Conservation (phyloP, 169 alveolate genomes). For the Eimeria falciformis region DNA sequence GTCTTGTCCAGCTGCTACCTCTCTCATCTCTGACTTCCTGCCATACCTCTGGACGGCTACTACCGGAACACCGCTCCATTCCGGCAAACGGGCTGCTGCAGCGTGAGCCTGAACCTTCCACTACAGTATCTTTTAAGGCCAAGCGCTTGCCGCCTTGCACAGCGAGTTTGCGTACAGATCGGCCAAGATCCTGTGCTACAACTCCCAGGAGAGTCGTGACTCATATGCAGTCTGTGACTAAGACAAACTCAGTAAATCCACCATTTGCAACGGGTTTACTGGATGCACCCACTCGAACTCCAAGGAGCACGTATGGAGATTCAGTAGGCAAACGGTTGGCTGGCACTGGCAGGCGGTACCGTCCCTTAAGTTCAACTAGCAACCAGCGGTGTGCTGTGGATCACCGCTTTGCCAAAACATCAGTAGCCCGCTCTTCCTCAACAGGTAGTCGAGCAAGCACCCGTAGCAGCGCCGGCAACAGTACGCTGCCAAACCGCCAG, state of each 20-base stretch:
- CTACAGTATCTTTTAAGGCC: neutral
- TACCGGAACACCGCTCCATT: neutral
- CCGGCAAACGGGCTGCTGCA: neutral
- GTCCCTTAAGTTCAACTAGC: constrained; percentile 28
- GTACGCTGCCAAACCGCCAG: neutral
- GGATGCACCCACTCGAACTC: constrained; percentile 65
- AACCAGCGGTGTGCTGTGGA: neutral
- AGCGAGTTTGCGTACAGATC: no score
- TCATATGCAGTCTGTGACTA: neutral
- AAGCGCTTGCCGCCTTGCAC: no score
- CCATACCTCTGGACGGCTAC: neutral
- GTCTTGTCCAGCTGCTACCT: constrained; percentile 41
- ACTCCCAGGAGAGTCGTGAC: neutral
- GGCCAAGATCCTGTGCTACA: neutral
- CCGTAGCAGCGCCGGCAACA: constrained; percentile 53
- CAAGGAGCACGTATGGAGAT: constrained; percentile 74
- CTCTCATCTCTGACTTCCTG: constrained; percentile 21
- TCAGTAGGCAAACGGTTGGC: constrained; percentile 45
- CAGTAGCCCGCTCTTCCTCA: constrained; percentile 18
- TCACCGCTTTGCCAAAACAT: neutral
- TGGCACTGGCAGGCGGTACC: neutral
- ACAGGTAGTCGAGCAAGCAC: constrained; percentile 54
- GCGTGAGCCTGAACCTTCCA: neutral
- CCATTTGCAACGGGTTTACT: constrained; percentile 68
- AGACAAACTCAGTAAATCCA: neutral